Evolutionary conservation across 2,329 filamentous ascomycete species (phyloP).

Genomic region (Penicillium sp.): DNA sequence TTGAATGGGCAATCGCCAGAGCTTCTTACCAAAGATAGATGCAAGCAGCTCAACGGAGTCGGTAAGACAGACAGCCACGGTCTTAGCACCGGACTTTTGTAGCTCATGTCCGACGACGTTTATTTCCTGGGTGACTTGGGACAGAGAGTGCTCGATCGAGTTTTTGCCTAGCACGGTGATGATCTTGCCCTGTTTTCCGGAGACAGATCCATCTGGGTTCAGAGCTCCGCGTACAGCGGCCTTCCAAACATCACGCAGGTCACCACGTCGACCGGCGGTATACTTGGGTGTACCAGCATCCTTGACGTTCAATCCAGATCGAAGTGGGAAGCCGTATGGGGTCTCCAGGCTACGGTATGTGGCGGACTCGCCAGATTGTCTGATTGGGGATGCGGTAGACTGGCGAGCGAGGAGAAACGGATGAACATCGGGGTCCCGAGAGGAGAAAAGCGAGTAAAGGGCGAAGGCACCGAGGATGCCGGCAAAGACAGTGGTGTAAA

Average conservation of each 20-base stretch:
- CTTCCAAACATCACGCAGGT: conserved; percentile 90
- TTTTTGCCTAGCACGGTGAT: conserved; percentile 78
- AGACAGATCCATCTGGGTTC: conserved; percentile 64
- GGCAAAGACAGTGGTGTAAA: conserved; percentile 74
- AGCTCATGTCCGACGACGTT: conserved; percentile 82
- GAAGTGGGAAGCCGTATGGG: conserved; percentile 82
- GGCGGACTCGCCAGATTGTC: conserved; percentile 83
- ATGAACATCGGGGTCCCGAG: conserved; percentile 85
- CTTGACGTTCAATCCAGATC: conserved; percentile 79
- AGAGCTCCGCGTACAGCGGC: conserved; percentile 67
- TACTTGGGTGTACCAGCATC: conserved; percentile 80
- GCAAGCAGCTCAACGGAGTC: conserved; percentile 89
- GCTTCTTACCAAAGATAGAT: conserved; percentile 69
- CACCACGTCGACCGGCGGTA: conserved; percentile 81
- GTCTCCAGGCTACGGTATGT: conserved; percentile 82
- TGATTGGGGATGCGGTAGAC: conserved; percentile 74
- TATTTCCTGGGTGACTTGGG: conserved; percentile 81
- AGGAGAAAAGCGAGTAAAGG: conserved; percentile 71
- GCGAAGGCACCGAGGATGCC: conserved; percentile 69
- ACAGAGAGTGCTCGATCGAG: conserved; percentile 71
- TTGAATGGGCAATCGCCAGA: background rate
- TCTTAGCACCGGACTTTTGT: conserved; percentile 68
- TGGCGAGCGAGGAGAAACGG: conserved; percentile 89
- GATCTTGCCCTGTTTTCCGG: conserved; percentile 69
- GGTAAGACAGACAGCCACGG: conserved; percentile 86